Percentiles rank a stretch among this genome's conserved stretches.
Conservation (phyloP, 805 yeast genomes). For the Kuraishia floccosa region DNA sequence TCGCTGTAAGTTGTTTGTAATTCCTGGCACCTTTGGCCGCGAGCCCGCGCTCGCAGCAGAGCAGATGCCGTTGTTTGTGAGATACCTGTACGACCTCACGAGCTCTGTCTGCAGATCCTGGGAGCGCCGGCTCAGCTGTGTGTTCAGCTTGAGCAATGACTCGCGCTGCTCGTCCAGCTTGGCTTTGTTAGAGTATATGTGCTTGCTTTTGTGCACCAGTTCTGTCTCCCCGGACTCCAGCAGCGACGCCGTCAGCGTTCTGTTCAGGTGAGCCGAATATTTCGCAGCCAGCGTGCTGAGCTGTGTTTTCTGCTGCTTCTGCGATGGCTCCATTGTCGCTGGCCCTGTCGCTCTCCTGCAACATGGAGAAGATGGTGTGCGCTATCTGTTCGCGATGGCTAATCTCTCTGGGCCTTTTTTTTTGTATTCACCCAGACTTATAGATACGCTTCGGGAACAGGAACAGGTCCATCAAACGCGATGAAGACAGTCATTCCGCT, state of each 20-base stretch:
- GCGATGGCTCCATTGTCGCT: no score
- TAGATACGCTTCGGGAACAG: no score
- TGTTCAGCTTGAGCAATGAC: conserved; percentile 6
- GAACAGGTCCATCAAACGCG: no score
- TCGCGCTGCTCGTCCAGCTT: conserved; percentile 12
- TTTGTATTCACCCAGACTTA: no score
- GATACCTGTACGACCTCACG: conserved; percentile 7
- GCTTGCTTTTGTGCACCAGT: conserved; percentile 11
- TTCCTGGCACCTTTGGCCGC: not conserved
- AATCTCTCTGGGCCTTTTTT: no score
- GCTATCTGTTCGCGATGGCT: no score
- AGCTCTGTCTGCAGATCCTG: conserved; percentile 7
- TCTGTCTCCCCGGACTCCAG: conserved; percentile 3
- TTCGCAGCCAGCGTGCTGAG: conserved; percentile 10
- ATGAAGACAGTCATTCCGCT: no score
- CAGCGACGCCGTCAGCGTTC: conserved; percentile 8
- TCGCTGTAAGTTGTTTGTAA: conserved; percentile 24
- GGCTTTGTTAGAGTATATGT: conserved; percentile 17
- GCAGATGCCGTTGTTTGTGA: conserved; percentile 5
- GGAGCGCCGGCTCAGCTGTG: conserved; percentile 5
- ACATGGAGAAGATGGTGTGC: no score
- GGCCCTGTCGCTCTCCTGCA: no score
- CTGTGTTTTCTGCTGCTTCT: conserved; percentile 9
- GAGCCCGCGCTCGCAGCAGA: conserved; percentile 5
- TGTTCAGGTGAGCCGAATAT: conserved; percentile 11